Percentiles rank a stretch among this genome's conserved stretches.
Conservation (phyloP, 345 rosid species). For the Chamaenerion angustifolium region DNA sequence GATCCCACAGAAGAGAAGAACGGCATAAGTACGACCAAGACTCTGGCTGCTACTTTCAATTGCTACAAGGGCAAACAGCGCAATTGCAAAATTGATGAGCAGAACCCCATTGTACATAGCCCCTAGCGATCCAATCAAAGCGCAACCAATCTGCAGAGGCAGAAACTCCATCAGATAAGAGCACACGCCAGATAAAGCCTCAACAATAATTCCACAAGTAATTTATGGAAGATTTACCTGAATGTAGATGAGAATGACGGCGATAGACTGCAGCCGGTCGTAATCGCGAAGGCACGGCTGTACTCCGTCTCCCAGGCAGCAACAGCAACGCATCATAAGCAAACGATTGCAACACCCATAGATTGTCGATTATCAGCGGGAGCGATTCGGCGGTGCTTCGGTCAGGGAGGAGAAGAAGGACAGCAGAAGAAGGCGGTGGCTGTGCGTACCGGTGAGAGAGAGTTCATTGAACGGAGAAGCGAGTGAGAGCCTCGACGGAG, state of each 20-base stretch:
- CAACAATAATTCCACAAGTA: neutral
- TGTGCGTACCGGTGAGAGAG: no score
- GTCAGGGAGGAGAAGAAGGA: no score
- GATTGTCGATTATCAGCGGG: no score
- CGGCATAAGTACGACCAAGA: conserved; percentile 69
- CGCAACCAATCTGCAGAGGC: conserved; percentile 50
- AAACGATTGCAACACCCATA: neutral
- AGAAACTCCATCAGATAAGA: neutral
- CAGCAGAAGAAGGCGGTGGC: no score
- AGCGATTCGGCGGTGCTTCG: no score
- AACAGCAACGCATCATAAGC: conserved; percentile 17
- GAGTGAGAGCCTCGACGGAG: no score
- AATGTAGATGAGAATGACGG: conserved; percentile 62
- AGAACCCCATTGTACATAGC: conserved; percentile 79
- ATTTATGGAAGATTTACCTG: conserved; percentile 27
- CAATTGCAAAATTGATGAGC: conserved; percentile 52
- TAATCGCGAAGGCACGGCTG: conserved; percentile 55
- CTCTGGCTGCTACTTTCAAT: conserved; percentile 78
- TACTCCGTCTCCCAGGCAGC: conserved; percentile 29
- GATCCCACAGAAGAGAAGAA: conserved; percentile 55
- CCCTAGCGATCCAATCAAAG: conserved; percentile 76
- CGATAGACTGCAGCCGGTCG: conserved; percentile 51
- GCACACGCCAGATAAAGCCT: neutral
- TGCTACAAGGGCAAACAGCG: conserved; percentile 78
- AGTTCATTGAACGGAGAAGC: no score